A percentile compares a stretch with the other conserved stretches of the same genome.
Evolutionary conservation across 2,329 filamentous ascomycete genomes (phyloP).

Genomic region (Dactylonectria estremocensis): DNA sequence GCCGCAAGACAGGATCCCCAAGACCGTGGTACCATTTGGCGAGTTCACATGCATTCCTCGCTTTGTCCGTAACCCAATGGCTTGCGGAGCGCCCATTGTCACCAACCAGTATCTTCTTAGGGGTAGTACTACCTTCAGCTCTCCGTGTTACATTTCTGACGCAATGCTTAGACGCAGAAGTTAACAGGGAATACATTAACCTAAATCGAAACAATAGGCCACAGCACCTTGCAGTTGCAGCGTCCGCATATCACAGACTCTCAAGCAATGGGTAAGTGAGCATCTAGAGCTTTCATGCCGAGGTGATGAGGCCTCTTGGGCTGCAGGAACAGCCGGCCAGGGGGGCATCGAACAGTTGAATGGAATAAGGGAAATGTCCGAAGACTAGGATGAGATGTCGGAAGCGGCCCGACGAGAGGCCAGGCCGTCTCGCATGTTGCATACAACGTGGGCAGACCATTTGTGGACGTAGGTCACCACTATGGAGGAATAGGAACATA

Average conservation of each 20-base stretch:
- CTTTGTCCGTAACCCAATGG: slow-evolving; percentile 33
- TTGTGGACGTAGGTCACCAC: neutral
- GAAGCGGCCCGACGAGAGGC: slow-evolving; percentile 15
- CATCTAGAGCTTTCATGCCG: slow-evolving; percentile 5
- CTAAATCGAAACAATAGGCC: slow-evolving; percentile 35
- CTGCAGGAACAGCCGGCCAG: neutral
- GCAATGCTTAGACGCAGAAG: slow-evolving; percentile 1
- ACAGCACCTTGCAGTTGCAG: slow-evolving; percentile 26
- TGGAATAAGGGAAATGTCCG: slow-evolving; percentile 5
- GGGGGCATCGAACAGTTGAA: neutral
- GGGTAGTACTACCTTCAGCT: slow-evolving; percentile 6
- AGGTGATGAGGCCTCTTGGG: slow-evolving; percentile 4
- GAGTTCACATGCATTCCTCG: slow-evolving; percentile 31
- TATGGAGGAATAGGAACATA: neutral
- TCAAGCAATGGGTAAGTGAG: slow-evolving; percentile 2
- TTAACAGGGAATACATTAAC: slow-evolving; percentile 34
- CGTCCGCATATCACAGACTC: neutral
- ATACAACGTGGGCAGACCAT: neutral
- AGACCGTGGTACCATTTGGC: slow-evolving; percentile 21
- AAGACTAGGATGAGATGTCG: neutral
- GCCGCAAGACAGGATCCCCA: slow-evolving; percentile 31
- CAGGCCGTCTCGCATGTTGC: slow-evolving; percentile 6
- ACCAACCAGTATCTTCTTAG: slow-evolving; percentile 31
- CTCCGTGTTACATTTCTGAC: slow-evolving; percentile 8
- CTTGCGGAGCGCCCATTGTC: slow-evolving; percentile 33